Evolutionary conservation across 257 asterid species (phyloP).

Genomic region (Craterostigma plantagineum): DNA sequence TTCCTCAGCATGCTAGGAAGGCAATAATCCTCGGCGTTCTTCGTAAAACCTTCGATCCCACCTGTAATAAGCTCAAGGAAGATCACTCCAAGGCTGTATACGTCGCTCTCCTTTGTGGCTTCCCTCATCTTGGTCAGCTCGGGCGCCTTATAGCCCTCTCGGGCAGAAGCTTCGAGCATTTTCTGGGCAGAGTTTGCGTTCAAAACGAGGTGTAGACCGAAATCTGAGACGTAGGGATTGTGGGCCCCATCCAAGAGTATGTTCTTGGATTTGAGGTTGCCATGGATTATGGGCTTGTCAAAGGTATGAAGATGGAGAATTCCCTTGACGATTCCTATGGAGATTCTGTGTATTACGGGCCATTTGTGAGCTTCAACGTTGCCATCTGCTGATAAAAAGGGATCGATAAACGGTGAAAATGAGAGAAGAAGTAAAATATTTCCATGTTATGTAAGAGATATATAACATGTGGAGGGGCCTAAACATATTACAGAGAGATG

Average conservation of each 20-base stretch:
- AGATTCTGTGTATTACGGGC: slow-evolving; percentile 37
- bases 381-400: slow-evolving; percentile 13
- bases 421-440: too few relatives aligned
- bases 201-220: slow-evolving; percentile 56
- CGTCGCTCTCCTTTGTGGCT: slow-evolving; percentile 35
- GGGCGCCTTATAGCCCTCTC: slow-evolving; percentile 64
- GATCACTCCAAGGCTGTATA: slow-evolving; percentile 40
- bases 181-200: slow-evolving; percentile 50
- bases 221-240: slow-evolving; percentile 53
- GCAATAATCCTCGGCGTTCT: too few relatives aligned
- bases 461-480: too few relatives aligned
- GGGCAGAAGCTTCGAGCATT: slow-evolving; percentile 50
- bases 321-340: slow-evolving; percentile 47
- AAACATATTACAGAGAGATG: too few relatives aligned
- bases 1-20: too few relatives aligned
- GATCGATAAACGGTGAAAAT: too few relatives aligned
- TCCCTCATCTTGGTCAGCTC: slow-evolving; percentile 71
- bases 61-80: too few relatives aligned
- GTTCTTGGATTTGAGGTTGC: slow-evolving; percentile 65
- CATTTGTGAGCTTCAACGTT: slow-evolving; percentile 43
- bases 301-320: slow-evolving; percentile 44
- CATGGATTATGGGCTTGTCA: slow-evolving; percentile 52
- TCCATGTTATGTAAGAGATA: too few relatives aligned
- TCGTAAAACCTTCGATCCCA: too few relatives aligned
- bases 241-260: slow-evolving; percentile 34